phyloP scores from a whole-genome alignment of 2,329 filamentous ascomycete species.

The Coniella vitis region DNA sequence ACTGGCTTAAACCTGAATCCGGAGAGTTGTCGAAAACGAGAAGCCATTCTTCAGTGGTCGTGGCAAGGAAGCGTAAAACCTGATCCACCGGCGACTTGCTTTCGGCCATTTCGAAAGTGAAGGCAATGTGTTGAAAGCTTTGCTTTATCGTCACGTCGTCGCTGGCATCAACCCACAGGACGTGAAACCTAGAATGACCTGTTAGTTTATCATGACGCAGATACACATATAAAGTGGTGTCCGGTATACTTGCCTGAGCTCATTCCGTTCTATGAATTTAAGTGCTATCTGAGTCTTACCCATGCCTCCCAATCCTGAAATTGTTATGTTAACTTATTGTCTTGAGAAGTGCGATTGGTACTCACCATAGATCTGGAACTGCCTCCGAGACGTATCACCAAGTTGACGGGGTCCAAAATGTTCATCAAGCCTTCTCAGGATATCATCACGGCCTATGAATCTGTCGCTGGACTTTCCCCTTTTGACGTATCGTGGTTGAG shows the following conservation, averaged over 20 bases:
- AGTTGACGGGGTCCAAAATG: conserved; percentile 13
- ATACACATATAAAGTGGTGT: too few relatives aligned
- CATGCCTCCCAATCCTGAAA: conserved; percentile 21
- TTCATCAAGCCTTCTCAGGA: conserved; percentile 19
- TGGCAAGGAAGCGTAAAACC: conserved; percentile 19
- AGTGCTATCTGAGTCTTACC: conserved; percentile 28
- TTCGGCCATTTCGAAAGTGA: conserved; percentile 1
- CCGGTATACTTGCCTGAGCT: too few relatives aligned
- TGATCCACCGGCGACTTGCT: not conserved
- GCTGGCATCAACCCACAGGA: conserved; percentile 24
- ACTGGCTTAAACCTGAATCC: conserved; percentile 7
- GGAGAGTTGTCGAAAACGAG: conserved; percentile 26
- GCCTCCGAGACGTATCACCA: conserved; percentile 6
- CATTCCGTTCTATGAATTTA: conserved; percentile 19
- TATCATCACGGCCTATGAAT: conserved; percentile 23
- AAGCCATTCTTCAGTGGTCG: conserved; percentile 22
- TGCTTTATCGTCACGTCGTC: conserved; percentile 17
- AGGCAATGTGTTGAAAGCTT: conserved; percentile 19
- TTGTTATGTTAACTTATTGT: not conserved
- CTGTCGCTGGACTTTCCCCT: conserved; percentile 16
- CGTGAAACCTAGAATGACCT: not conserved
- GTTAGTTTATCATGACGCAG: too few relatives aligned
- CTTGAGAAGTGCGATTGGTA: not conserved
- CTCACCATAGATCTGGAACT: conserved; percentile 21
- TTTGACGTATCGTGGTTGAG: not conserved